Percentiles rank a stretch among this genome's conserved stretches.
These are phyloP conservation scores for Tricholoma sp. DNA, from an alignment of 768 basidiomycete species.

Conservation along the genomic window DNA sequence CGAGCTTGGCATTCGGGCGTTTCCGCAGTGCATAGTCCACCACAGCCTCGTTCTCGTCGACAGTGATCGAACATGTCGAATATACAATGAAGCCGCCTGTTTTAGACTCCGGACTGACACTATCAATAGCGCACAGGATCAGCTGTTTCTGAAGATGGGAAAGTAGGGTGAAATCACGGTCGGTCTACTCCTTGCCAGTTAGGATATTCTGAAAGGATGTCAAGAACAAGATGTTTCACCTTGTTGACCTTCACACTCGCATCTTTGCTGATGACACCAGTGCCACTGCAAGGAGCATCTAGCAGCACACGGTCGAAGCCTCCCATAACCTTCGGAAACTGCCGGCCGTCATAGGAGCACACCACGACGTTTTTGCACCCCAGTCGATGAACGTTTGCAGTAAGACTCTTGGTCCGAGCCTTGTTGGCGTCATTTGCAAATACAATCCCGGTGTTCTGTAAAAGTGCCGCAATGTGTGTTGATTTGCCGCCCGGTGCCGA, in stretches of 20 bases:
- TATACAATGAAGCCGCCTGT: constrained; percentile 95
- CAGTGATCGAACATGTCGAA: constrained; percentile 96
- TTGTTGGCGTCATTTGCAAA: constrained; percentile 98
- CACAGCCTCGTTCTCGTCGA: constrained; percentile 98
- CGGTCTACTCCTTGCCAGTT: constrained; percentile 51
- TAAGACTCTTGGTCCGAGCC: constrained; percentile 89
- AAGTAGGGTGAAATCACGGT: constrained; percentile 93
- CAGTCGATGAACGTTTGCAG: constrained; percentile 93
- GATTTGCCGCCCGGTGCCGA: constrained; percentile 98
- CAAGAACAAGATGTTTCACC: constrained; percentile 39
- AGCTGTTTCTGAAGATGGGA: constrained; percentile 98
- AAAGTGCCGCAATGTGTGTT: constrained; percentile 93
- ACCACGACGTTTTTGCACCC: constrained; percentile 98
- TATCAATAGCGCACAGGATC: constrained; percentile 97
- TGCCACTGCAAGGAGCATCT: constrained; percentile 97
- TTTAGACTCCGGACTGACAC: constrained; percentile 82
- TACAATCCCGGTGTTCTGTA: constrained; percentile 96
- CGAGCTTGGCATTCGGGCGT: constrained; percentile 86
- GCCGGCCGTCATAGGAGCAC: constrained; percentile 94
- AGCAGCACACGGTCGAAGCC: constrained; percentile 97
- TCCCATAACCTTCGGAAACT: constrained; percentile 98
- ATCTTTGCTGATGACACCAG: constrained; percentile 98
- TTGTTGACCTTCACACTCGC: constrained; percentile 98
- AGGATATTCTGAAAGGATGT: constrained; percentile 1
- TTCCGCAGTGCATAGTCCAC: constrained; percentile 97